Conservation (phyloP, 108 stramenopile genomes). For the Ochromonas danica region DNA sequence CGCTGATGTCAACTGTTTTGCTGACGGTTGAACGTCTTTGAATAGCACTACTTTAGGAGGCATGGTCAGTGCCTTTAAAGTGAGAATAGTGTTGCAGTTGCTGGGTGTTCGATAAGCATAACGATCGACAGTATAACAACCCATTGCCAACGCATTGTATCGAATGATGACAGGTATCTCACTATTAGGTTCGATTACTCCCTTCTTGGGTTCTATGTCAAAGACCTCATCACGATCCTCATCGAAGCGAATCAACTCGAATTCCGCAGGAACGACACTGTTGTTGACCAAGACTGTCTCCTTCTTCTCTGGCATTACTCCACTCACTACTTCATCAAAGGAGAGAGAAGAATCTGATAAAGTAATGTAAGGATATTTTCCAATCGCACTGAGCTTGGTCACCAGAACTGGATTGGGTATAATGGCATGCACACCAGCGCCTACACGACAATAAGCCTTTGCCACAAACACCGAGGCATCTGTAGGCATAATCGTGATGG, state of each 20-base stretch:
- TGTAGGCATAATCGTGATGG: slow-evolving; percentile 38
- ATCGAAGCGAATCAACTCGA: slow-evolving; percentile 49
- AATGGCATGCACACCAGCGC: slow-evolving; percentile 57
- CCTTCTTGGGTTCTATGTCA: slow-evolving; percentile 41
- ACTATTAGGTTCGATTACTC: slow-evolving; percentile 47
- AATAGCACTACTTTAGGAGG: slow-evolving; percentile 43
- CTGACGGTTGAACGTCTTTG: slow-evolving; percentile 31
- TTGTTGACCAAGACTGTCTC: slow-evolving; percentile 55
- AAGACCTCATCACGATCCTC: slow-evolving; percentile 59
- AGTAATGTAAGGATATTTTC: slow-evolving; percentile 53
- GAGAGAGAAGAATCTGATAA: slow-evolving; percentile 46
- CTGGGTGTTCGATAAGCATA: slow-evolving; percentile 58
- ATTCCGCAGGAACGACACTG: slow-evolving; percentile 57
- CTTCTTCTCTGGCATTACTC: neutral
- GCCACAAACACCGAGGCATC: slow-evolving; percentile 56
- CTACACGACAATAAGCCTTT: slow-evolving; percentile 50
- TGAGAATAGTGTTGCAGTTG: slow-evolving; percentile 44
- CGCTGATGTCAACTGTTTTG: too few relatives aligned
- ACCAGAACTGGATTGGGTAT: slow-evolving; percentile 51
- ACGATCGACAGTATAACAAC: slow-evolving; percentile 53
- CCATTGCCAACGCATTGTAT: slow-evolving; percentile 43
- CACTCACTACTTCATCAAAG: slow-evolving; percentile 55
- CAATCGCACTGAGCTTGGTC: slow-evolving; percentile 51
- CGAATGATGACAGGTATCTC: slow-evolving; percentile 39
- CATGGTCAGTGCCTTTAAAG: slow-evolving; percentile 41